Base-by-base conservation (phyloP, 2,329 filamentous ascomycete species). In the Onygenales sp. region DNA sequence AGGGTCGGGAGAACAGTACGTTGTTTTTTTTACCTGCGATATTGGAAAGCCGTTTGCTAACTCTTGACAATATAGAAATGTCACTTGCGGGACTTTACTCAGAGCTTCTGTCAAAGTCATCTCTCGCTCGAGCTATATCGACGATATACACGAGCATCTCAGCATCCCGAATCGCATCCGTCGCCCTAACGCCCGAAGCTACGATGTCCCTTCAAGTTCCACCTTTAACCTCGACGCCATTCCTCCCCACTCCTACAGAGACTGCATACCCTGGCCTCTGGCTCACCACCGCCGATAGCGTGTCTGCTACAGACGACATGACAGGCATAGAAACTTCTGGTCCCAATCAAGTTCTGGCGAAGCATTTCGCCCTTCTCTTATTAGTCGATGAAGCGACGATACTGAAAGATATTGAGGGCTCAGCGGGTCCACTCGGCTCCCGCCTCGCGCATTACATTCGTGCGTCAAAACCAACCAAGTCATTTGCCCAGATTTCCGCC, bases 321-420 rank as follows among this genome's bases (percentile, higher is more conserved):
- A 68, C 72, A 13, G 71, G 79, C 1, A 80, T 85, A 42, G 83
- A 87, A 17, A 80, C 82, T 8, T 65, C 64, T 43, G 62, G 67
- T 0, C 77, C 79, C 1, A 83, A 86, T 52, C 67, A 70, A 47
- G 65, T 71, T 2, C 76, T 94, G 45, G 89, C 90, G 57, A 90
- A 89, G 60, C 88, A 95, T 66, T 95, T 94, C 62, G 88, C 87
- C 0, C 74, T 98, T 2, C 76, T 98, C 0, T 79, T 97, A 7
- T 82, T 95, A 50, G 85, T 90, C 56, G 88, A 94, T 61, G 87
- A 92, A 63, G 79, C 88, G 1, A 84, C 88, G 55, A 82, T 97
- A 8, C 82, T 95, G 61, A 80, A 79, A 59, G 80, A 84, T 44
- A 74, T 86, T 6, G 77, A 81, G 56, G 79, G 82, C 0, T 88